These are phyloP conservation scores for Phytophthora cajani DNA, from an alignment of 352 stramenopile genomes.

Conservation along the genomic window DNA sequence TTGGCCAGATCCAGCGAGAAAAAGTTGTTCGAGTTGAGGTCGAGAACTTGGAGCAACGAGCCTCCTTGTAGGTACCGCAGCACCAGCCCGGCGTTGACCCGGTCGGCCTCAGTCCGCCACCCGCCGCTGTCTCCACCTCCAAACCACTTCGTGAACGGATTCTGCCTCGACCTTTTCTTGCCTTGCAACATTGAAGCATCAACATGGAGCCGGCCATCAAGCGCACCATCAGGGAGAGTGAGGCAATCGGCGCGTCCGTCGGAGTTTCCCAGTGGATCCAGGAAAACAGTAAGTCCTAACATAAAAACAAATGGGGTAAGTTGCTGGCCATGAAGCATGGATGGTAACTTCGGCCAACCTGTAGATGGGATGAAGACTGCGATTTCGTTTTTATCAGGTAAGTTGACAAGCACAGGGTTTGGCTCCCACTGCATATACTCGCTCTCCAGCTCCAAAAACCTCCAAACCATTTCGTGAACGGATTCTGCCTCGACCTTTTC, in stretches of 20 bases:
- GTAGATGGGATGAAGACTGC: conserved; percentile 69
- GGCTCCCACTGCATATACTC: conserved; percentile 74
- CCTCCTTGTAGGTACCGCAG: conserved; percentile 61
- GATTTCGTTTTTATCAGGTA: conserved; percentile 50
- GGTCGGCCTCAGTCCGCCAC: conserved; percentile 32
- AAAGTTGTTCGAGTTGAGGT: conserved; percentile 45
- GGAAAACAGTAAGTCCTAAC: conserved; percentile 54
- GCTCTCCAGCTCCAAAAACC: conserved; percentile 61
- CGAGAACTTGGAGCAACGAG: conserved; percentile 64
- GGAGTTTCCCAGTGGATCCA: conserved; percentile 41
- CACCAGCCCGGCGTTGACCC: conserved; percentile 40
- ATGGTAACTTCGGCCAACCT: conserved; percentile 19
- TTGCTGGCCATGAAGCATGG: background rate
- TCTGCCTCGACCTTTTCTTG: conserved; percentile 36
- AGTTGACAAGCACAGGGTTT: conserved; percentile 55
- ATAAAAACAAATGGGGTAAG: background rate
- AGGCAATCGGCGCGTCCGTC: conserved; percentile 61
- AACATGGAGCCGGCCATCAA: conserved; percentile 56
- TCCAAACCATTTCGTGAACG: conserved; percentile 62
- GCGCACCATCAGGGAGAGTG: conserved; percentile 56
- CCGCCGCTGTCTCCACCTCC: conserved; percentile 15
- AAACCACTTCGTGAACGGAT: conserved; percentile 66
- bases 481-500: conserved; percentile 40
- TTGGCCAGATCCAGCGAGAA: conserved; percentile 57
- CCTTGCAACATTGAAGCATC: conserved; percentile 7